phyloP scores from a whole-genome alignment of 495 filamentous ascomycete species.

The Podospora sp. region DNA sequence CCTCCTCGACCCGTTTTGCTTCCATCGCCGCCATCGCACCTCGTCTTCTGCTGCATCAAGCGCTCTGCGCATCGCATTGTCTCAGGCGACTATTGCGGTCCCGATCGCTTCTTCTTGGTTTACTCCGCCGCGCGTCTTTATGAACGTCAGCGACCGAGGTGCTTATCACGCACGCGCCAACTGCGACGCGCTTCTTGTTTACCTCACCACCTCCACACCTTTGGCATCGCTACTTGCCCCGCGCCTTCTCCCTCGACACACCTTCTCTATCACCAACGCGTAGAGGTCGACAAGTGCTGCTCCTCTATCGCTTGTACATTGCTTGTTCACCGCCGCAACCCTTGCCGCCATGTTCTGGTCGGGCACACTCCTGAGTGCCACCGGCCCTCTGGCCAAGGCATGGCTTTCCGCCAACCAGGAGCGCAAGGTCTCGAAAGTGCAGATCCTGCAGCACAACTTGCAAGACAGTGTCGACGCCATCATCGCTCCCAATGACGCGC shows the following conservation, averaged over 20 bases:
- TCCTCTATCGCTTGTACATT: conserved; percentile 27
- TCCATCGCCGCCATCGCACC: conserved; percentile 26
- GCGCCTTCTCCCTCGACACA: conserved; percentile 1
- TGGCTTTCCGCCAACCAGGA: conserved; percentile 98
- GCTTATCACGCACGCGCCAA: conserved; percentile 27
- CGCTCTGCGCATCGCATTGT: conserved; percentile 25
- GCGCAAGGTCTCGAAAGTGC: conserved; percentile 93
- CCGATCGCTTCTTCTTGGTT: conserved; percentile 8
- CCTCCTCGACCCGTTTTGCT: conserved; percentile 21
- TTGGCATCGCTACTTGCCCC: conserved; percentile 14
- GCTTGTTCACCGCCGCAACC: conserved; percentile 41
- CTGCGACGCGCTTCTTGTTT: conserved; percentile 44
- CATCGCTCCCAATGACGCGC: conserved; percentile 89
- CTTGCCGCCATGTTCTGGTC: conserved; percentile 89
- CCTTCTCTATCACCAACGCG: conserved; percentile 9
- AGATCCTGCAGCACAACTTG: conserved; percentile 89
- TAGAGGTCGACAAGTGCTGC: conserved; percentile 26
- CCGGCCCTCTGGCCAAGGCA: conserved; percentile 93
- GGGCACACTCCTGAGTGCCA: conserved; percentile 92
- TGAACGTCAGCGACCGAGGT: background rate
- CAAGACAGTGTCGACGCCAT: conserved; percentile 92
- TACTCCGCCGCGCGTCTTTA: conserved; percentile 18
- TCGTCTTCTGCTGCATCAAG: conserved; percentile 29
- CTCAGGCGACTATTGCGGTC: conserved; percentile 10
- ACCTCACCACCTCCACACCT: conserved; percentile 25